Evolutionary conservation across 2,329 filamentous ascomycete genomes (phyloP).

Genomic region (Botrytis porri): DNA sequence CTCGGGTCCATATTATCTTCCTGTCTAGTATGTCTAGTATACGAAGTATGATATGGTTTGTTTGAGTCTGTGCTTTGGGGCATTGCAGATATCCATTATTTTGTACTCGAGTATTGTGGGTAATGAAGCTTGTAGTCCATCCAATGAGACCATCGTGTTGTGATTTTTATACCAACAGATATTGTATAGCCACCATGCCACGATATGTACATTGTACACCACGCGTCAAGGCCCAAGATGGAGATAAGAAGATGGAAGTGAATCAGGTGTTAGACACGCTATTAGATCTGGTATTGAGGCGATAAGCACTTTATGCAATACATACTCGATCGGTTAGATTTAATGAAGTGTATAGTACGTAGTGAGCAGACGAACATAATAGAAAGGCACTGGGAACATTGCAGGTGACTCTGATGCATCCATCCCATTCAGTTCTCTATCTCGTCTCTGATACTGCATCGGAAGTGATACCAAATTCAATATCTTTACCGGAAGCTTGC

Average conservation of each 20-base stretch:
- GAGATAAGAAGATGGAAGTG: not conserved
- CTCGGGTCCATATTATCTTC: not conserved
- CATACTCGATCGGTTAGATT: not conserved
- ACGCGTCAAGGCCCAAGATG: not conserved
- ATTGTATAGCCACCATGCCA: not conserved
- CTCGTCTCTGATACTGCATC: not conserved
- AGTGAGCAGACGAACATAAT: not conserved
- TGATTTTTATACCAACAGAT: not conserved
- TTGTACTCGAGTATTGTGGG: not conserved
- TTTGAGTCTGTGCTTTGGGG: not conserved
- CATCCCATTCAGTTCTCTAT: not conserved
- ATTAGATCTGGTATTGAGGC: not conserved
- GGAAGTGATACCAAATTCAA: constrained; percentile 1
- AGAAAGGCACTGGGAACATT: not conserved
- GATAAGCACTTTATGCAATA: not conserved
- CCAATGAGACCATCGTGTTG: not conserved
- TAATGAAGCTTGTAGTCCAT: not conserved
- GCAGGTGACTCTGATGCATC: not conserved
- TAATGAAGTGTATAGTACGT: not conserved
- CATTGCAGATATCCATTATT: constrained; percentile 1
- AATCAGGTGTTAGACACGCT: not conserved
- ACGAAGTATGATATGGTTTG: not conserved
- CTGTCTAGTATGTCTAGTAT: not conserved
- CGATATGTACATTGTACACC: not conserved
- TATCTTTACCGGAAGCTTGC: not conserved